Conservation (phyloP, 768 basidiomycete species). For the Pleurotus citrinopileatus region DNA sequence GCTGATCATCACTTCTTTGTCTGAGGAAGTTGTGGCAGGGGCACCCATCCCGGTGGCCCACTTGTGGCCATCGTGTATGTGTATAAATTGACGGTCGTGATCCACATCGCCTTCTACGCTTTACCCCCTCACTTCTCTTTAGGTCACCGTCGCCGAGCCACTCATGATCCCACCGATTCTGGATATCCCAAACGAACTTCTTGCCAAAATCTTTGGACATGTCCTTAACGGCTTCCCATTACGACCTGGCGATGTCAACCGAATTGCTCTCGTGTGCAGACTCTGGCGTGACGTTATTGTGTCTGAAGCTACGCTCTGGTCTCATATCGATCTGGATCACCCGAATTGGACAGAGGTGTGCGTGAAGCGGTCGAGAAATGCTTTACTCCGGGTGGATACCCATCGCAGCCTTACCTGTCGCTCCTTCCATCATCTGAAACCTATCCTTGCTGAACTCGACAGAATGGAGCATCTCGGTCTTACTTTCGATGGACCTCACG, state of each 20-base stretch:
- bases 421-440: background rate
- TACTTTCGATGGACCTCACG: background rate
- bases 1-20: too few relatives aligned
- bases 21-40: too few relatives aligned
- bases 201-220: background rate
- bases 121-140: background rate
- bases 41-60: too few relatives aligned
- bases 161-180: background rate
- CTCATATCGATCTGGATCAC: background rate
- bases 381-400: background rate
- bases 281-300: background rate
- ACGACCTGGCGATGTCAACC: background rate
- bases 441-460: background rate
- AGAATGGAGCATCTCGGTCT: background rate
- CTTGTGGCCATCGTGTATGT: too few relatives aligned
- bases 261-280: background rate
- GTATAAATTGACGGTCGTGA: too few relatives aligned
- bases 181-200: background rate
- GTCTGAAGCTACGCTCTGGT: background rate
- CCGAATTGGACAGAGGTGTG: background rate
- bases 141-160: background rate
- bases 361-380: background rate
- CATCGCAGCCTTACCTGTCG: background rate
- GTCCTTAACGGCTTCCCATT: background rate
- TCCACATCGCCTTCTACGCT: background rate